These are phyloP conservation scores for Penicillium diatomitis DNA, from an alignment of 495 filamentous ascomycete genomes.

Conservation along the genomic window DNA sequence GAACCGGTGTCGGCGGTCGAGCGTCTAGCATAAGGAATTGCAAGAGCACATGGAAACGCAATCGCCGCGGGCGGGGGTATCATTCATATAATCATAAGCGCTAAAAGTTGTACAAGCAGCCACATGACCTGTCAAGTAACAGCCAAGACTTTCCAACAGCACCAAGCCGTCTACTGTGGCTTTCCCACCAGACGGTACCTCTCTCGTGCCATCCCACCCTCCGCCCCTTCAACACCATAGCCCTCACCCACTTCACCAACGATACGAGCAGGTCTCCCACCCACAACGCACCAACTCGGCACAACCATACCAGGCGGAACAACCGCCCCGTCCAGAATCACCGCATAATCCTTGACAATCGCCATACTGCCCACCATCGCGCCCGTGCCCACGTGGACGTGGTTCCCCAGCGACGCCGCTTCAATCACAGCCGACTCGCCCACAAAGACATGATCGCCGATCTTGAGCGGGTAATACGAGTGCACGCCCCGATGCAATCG, in stretches of 20 bases:
- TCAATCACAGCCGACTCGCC: constrained; percentile 64
- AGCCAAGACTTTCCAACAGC: constrained; percentile 1
- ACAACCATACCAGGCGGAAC: constrained; percentile 85
- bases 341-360: constrained; percentile 84
- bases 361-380: constrained; percentile 72
- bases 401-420: constrained; percentile 67
- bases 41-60: not conserved
- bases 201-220: constrained; percentile 39
- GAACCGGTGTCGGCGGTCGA: no score
- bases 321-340: constrained; percentile 72
- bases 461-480: constrained; percentile 76
- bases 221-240: constrained; percentile 47
- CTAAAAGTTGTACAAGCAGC: constrained; percentile 4
- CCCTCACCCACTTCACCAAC: constrained; percentile 83
- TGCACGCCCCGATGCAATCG: constrained; percentile 48
- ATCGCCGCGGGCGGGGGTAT: constrained; percentile 13
- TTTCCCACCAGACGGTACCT: constrained; percentile 36
- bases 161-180: constrained; percentile 9
- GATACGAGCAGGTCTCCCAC: constrained; percentile 69
- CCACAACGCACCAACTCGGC: constrained; percentile 79
- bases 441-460: constrained; percentile 88
- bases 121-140: no score
- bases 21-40: no score
- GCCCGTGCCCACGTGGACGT: constrained; percentile 71
- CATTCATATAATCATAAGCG: constrained; percentile 3